Evolutionary conservation across 805 yeast species (phyloP).

Genomic region (Candida succiphila): DNA sequence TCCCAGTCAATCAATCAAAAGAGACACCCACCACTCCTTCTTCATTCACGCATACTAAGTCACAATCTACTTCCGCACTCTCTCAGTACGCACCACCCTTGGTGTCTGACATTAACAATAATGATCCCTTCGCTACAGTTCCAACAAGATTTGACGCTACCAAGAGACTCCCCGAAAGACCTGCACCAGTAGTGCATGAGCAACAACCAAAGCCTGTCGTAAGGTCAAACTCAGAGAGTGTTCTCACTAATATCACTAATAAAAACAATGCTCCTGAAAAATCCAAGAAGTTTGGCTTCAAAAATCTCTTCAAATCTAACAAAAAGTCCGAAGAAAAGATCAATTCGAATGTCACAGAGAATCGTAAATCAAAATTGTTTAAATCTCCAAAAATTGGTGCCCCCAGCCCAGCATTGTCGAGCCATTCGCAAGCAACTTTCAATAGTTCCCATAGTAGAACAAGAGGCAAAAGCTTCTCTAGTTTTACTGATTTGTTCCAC

Average conservation of each 20-base stretch:
- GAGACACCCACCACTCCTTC: not conserved
- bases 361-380: not conserved
- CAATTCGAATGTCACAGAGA: not conserved
- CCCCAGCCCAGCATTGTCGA: constrained; percentile 10
- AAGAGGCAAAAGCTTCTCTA: constrained; percentile 11
- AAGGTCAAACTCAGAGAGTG: not conserved
- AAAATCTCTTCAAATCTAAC: constrained; percentile 16
- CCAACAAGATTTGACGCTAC: too few relatives aligned
- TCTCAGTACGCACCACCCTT: not conserved
- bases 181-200: not conserved
- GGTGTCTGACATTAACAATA: not conserved
- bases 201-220: not conserved
- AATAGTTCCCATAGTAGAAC: constrained; percentile 2
- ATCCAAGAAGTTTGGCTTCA: constrained; percentile 17
- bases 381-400: constrained; percentile 1
- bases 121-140: too few relatives aligned
- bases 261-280: not conserved
- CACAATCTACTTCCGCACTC: not conserved
- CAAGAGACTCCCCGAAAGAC: too few relatives aligned
- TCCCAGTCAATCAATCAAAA: not conserved
- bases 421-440: constrained; percentile 3
- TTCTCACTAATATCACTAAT: too few relatives aligned
- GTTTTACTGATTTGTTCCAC: constrained; percentile 1
- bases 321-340: not conserved
- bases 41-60: not conserved